Evolutionary conservation across 2,329 filamentous ascomycete species (phyloP).

Genomic region (Penicillium sp.): DNA sequence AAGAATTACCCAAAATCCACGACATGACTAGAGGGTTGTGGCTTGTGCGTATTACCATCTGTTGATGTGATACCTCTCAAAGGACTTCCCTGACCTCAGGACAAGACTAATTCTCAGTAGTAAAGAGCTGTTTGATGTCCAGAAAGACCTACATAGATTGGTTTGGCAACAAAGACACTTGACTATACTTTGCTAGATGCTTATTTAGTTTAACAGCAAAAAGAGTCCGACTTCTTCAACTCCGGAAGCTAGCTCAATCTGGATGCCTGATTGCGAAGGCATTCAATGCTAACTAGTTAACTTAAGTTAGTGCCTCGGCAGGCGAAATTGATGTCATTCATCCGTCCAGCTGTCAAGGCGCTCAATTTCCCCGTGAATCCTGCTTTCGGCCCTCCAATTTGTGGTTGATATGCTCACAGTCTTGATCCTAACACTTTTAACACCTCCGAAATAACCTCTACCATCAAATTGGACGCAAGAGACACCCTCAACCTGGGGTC

Average conservation of each 20-base stretch:
- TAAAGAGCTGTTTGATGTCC: too few species aligned
- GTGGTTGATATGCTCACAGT: neutral
- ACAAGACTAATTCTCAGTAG: too few species aligned
- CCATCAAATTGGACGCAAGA: neutral
- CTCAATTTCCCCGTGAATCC: conserved; percentile 1
- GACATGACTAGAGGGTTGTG: too few species aligned
- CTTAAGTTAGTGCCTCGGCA: conserved; percentile 11
- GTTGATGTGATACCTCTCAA: too few species aligned
- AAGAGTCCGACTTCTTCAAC: neutral
- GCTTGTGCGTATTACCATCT: too few species aligned
- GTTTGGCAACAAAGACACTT: too few species aligned
- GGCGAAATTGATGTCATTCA: conserved; percentile 24
- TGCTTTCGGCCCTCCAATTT: neutral
- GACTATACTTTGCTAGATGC: too few species aligned
- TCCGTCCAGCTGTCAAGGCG: conserved; percentile 8
- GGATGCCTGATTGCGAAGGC: conserved; percentile 5
- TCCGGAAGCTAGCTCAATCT: neutral
- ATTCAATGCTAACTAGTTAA: neutral
- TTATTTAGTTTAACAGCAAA: neutral
- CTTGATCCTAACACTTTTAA: neutral
- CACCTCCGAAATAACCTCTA: neutral
- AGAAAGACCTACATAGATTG: too few species aligned
- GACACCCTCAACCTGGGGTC: neutral
- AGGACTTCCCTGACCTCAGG: too few species aligned
- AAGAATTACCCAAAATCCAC: too few species aligned